Evolutionary conservation across 2,329 filamentous ascomycete species (phyloP).

Genomic region (Huntiella omanensis): DNA sequence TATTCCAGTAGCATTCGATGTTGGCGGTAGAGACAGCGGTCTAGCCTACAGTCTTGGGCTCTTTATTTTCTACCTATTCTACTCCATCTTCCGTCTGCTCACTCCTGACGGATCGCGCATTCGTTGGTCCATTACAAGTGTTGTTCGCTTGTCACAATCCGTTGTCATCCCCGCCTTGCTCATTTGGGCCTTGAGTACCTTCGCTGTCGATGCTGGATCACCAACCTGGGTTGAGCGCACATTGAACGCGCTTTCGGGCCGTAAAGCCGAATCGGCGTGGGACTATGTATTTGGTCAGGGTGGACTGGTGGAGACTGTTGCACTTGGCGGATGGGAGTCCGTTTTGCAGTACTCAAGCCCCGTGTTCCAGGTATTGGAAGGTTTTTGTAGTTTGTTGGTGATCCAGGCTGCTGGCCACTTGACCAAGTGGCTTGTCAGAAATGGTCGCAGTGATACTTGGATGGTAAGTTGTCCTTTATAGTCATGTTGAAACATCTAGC

Average conservation of each 20-base stretch:
- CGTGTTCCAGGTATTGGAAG: conserved; percentile 83
- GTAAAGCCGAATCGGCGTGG: conserved; percentile 44
- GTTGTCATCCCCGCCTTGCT: conserved; percentile 67
- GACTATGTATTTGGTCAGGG: conserved; percentile 82
- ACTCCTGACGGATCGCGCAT: conserved; percentile 65
- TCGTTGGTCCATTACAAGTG: conserved; percentile 48
- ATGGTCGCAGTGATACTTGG: conserved; percentile 87
- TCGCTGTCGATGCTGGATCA: conserved; percentile 67
- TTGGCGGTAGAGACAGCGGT: conserved; percentile 84
- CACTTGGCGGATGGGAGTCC: conserved; percentile 78
- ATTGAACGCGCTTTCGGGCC: conserved; percentile 45
- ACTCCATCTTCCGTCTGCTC: conserved; percentile 60
- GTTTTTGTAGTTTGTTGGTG: conserved; percentile 88
- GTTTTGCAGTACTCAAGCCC: conserved; percentile 78
- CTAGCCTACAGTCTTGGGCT: conserved; percentile 83
- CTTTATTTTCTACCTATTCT: conserved; percentile 77
- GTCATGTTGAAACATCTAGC: not conserved
- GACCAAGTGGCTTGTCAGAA: conserved; percentile 84
- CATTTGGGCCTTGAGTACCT: conserved; percentile 91
- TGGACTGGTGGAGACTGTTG: conserved; percentile 60
- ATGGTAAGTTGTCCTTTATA: conserved; percentile 43
- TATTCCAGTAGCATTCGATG: conserved; percentile 93
- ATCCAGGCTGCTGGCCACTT: conserved; percentile 92
- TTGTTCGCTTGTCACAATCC: conserved; percentile 66
- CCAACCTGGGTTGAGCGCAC: conserved; percentile 70